Evolutionary conservation across 1,139 yeast species (phyloP), one percentile per base, ranked within the genome.

Genomic region (Geotrichum histeridarum): DNA sequence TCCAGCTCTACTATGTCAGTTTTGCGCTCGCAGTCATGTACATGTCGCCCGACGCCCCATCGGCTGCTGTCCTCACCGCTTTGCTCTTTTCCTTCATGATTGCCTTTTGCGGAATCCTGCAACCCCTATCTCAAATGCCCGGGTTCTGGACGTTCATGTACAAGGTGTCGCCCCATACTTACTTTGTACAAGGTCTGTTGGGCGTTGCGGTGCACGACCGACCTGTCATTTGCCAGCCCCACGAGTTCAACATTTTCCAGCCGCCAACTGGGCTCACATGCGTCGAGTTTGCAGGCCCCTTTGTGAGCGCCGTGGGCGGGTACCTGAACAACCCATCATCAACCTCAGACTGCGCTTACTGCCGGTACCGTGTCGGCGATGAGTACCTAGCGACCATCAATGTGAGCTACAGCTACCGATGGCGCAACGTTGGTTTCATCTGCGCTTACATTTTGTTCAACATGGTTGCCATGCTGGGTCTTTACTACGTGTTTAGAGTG

Each of bases 131-230:
- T 2, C 71, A 78, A 55, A 77, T 83, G 78, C 86, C 86, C 11
- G 81, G 82, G 1, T 83, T 84, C 70, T 83, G 72, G 73, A 73
- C 61, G 56, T 86, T 84, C 72, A 82, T 84, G 86, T 79, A 82
- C 70, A 79, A 81, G 64, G 76, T 77, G 1, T 80, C 86, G 6
- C 90, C 90, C 14, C 79, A 77, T 68, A 82, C 87, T 0, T 84
- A 84, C 63, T 76, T 81, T 60, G 77, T 83, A 50, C 83, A 80
- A 56, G 81, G 79, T 47, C 68, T 82, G 62, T 73, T 82, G 47
- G 71, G 78, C 18, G 59, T 72, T 8, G 63, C 81, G 53, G 67
- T 83, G 42, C 86, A 83, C 60, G 74, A 76, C 22, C 76, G 82
- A 55, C 67, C 70, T 12, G 83, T 84, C 12, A 62, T 62, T 18